Evolutionary conservation across 2,329 filamentous ascomycete genomes (phyloP).

Genomic region (Kalmusia sp.): DNA sequence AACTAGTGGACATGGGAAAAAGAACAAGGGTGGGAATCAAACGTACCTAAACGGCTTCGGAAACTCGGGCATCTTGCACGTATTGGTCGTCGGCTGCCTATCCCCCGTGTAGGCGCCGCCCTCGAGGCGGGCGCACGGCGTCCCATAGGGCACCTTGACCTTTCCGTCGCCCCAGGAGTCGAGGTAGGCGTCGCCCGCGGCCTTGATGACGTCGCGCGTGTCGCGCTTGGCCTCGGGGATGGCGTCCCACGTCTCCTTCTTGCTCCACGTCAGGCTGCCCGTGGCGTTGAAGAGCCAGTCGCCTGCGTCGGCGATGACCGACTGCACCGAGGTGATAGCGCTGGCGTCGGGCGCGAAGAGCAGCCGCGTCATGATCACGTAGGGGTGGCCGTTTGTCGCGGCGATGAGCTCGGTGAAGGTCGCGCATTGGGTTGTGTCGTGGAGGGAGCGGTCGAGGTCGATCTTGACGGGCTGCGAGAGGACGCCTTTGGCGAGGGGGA

Average conservation of each 20-base stretch:
- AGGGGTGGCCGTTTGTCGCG: slow-evolving; percentile 24
- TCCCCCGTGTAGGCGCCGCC: slow-evolving; percentile 33
- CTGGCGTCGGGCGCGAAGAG: slow-evolving; percentile 12
- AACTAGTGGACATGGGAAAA: too few relatives aligned
- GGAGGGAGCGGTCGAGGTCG: slow-evolving; percentile 24
- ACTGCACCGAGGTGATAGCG: slow-evolving; percentile 19
- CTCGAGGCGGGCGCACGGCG: slow-evolving; percentile 33
- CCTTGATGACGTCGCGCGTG: slow-evolving; percentile 23
- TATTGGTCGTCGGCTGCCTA: slow-evolving; percentile 17
- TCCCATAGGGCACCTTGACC: slow-evolving; percentile 34
- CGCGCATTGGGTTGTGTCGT: slow-evolving; percentile 28
- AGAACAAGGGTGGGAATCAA: too few relatives aligned
- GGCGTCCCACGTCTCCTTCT: slow-evolving; percentile 20
- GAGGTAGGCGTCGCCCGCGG: slow-evolving; percentile 32
- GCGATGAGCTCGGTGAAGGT: slow-evolving; percentile 28
- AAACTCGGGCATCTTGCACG: slow-evolving; percentile 32
- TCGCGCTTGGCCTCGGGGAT: slow-evolving; percentile 22
- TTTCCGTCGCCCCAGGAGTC: slow-evolving; percentile 30
- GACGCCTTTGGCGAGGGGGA: slow-evolving; percentile 17
- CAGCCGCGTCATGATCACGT: slow-evolving; percentile 28
- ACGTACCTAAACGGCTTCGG: slow-evolving; percentile 31
- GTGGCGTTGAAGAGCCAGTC: slow-evolving; percentile 33
- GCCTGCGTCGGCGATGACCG: slow-evolving; percentile 23
- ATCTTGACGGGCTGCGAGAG: slow-evolving; percentile 20
- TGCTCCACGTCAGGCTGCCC: slow-evolving; percentile 14